A percentile compares a stretch with the other conserved stretches of the same genome.
Conservation (phyloP, 257 asterid species). For the Gynochthodes officinalis region DNA sequence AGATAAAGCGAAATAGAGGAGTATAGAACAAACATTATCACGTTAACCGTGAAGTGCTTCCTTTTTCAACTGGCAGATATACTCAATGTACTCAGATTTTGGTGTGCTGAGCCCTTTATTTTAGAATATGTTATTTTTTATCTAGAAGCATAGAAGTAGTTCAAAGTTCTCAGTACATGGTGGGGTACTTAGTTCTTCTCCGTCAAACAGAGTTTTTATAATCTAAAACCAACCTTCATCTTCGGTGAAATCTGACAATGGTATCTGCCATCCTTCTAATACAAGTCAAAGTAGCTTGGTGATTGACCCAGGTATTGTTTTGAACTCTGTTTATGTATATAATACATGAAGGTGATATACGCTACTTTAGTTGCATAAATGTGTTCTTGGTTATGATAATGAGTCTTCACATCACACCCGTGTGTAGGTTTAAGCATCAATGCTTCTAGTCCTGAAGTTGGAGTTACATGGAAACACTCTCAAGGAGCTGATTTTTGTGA, state of each 20-base stretch:
- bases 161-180: constrained; percentile 63
- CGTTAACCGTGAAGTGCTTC: background rate
- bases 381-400: constrained; percentile 46
- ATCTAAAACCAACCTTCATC: constrained; percentile 31
- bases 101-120: too few species aligned
- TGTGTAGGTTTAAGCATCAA: constrained; percentile 21
- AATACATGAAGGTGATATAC: constrained; percentile 35
- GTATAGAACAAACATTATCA: background rate
- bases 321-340: constrained; percentile 24
- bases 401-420: constrained; percentile 30
- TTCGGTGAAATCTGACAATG: constrained; percentile 28
- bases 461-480: constrained; percentile 10
- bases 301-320: constrained; percentile 28
- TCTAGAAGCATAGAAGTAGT: constrained; percentile 84
- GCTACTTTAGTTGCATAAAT: constrained; percentile 39
- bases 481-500: constrained; percentile 34
- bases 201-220: constrained; percentile 43
- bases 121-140: constrained; percentile 3
- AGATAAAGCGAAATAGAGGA: background rate
- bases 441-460: constrained; percentile 29
- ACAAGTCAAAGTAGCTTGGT: constrained; percentile 30
- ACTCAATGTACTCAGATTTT: too few species aligned
- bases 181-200: constrained; percentile 58
- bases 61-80: background rate
- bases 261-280: constrained; percentile 31